phyloP scores from a whole-genome alignment of 2,329 filamentous ascomycete species.

The Fusarium sp. region DNA sequence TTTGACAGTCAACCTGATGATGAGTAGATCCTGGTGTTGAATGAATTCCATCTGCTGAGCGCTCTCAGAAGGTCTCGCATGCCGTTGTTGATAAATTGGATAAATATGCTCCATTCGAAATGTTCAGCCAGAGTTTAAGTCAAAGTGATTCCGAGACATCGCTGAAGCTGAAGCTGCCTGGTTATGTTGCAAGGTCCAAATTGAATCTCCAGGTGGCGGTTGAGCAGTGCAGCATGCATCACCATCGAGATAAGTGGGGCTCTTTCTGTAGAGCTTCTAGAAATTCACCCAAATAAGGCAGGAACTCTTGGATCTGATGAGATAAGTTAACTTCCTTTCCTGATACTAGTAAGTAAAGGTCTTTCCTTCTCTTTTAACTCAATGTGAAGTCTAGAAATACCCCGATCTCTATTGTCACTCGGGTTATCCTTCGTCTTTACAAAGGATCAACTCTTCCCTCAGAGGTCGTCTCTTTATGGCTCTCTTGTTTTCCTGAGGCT shows the following conservation, averaged over 20 bases:
- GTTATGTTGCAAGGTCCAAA: constrained; percentile 1
- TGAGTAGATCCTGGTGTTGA: background rate
- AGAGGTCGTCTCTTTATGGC: background rate
- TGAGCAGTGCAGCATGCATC: background rate
- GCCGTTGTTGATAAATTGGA: background rate
- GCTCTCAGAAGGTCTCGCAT: background rate
- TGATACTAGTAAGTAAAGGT: background rate
- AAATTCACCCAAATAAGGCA: background rate
- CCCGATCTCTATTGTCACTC: background rate
- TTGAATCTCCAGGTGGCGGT: constrained; percentile 9
- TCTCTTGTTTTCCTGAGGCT: background rate
- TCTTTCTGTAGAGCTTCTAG: background rate
- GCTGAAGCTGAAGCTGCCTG: background rate
- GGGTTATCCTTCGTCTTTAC: background rate
- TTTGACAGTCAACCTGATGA: background rate
- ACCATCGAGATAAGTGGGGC: constrained; percentile 16
- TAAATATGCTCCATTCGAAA: too few species aligned
- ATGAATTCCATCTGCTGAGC: background rate
- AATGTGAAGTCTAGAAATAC: background rate
- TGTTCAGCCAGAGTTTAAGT: background rate
- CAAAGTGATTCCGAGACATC: constrained; percentile 1
- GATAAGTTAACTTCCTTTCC: background rate
- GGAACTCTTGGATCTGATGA: background rate
- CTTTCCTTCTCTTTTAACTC: background rate
- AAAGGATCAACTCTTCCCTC: background rate